Conservation (phyloP, 2,329 filamentous ascomycete genomes). For the Fusarium pininemorale region DNA sequence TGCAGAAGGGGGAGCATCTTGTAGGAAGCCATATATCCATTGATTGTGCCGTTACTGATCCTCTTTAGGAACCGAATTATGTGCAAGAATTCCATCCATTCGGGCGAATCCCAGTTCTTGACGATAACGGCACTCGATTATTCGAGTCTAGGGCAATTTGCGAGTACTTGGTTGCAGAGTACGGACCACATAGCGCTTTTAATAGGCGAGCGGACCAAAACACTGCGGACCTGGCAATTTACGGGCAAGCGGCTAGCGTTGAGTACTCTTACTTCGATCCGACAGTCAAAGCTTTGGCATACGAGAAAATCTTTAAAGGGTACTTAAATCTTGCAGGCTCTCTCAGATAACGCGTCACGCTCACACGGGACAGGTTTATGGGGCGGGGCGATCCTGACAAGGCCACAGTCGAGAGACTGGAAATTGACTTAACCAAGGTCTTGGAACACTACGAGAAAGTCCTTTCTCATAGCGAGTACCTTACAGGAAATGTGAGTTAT, state of each 20-base stretch:
- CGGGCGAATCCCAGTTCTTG: not conserved
- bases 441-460: not conserved
- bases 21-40: not conserved
- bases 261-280: not conserved
- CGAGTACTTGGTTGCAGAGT: not conserved
- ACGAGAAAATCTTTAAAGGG: not conserved
- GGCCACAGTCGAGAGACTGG: not conserved
- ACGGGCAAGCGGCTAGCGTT: not conserved
- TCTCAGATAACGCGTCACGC: accelerated
- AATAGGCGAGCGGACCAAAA: not conserved
- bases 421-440: not conserved
- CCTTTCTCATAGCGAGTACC: not conserved
- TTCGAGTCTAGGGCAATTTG: not conserved
- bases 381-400: not conserved
- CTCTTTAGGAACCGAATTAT: not conserved
- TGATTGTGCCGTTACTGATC: not conserved
- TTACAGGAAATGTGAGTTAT: not conserved
- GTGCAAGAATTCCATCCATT: not conserved
- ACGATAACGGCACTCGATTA: not conserved
- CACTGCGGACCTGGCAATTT: not conserved
- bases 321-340: accelerated
- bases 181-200: not conserved
- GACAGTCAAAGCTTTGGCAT: not conserved
- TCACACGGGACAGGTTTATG: not conserved
- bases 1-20: not conserved